Percentiles rank a stretch among this genome's conserved stretches.
Conservation (phyloP, 257 asterid species). For the Capsicum baccatum region DNA sequence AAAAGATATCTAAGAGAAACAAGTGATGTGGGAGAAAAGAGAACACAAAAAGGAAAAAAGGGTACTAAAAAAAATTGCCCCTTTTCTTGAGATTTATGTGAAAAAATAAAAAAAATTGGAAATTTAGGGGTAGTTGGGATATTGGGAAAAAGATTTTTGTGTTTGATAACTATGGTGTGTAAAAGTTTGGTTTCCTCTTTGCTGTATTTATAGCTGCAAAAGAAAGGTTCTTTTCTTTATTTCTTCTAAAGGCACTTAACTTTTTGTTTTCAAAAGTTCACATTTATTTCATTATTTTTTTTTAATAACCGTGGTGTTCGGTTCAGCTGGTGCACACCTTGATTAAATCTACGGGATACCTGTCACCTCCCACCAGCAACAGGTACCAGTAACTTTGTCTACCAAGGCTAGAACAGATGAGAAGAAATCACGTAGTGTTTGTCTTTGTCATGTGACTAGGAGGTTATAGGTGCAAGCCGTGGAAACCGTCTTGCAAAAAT, state of each 20-base stretch:
- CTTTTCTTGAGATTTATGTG: neutral
- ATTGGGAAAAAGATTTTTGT: neutral
- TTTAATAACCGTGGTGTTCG: no score
- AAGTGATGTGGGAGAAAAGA: slow-evolving; percentile 15
- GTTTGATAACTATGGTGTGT: slow-evolving; percentile 30
- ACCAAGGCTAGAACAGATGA: no score
- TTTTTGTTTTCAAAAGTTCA: slow-evolving; percentile 32
- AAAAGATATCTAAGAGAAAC: neutral
- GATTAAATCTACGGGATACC: no score
- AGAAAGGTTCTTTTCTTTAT: neutral
- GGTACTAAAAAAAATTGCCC: slow-evolving; percentile 26
- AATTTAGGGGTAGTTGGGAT: slow-evolving; percentile 24
- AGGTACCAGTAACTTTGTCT: no score
- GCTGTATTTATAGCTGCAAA: slow-evolving; percentile 60
- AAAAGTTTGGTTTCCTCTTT: slow-evolving; percentile 25
- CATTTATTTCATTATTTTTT: slow-evolving; percentile 17
- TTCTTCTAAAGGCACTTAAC: neutral
- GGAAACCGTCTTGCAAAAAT: no score
- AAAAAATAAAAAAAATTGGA: neutral
- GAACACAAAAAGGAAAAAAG: slow-evolving; percentile 30
- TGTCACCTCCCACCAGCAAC: no score
- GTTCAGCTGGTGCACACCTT: no score
- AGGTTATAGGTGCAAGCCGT: no score
- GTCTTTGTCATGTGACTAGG: no score
- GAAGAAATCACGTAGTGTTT: no score